phyloP scores from a whole-genome alignment of 2,329 filamentous ascomycete genomes.

The Fusarium phyllophilum region DNA sequence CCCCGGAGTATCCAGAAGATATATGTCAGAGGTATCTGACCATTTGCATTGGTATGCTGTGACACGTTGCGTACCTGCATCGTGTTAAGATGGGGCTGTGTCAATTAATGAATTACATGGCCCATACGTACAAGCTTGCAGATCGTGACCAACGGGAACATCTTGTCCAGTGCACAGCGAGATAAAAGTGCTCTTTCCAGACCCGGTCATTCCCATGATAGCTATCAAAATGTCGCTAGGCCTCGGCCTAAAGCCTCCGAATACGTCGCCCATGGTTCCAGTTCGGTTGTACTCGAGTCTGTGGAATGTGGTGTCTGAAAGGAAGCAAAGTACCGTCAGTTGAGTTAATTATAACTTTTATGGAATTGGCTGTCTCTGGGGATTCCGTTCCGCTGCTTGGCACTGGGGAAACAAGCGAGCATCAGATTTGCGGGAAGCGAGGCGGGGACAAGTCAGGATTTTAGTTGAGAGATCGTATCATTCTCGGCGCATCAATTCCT shows the following conservation, averaged over 20 bases:
- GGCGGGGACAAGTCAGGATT: neutral
- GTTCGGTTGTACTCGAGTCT: neutral
- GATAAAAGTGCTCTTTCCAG: constrained; percentile 21
- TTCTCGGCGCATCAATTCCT: neutral
- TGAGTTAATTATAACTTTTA: neutral
- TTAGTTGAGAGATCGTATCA: neutral
- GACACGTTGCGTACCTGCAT: neutral
- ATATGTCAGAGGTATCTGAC: neutral
- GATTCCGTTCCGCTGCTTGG: neutral
- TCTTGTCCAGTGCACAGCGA: neutral
- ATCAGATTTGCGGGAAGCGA: neutral
- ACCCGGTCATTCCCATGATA: constrained; percentile 18
- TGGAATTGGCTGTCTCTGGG: neutral
- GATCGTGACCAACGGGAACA: neutral
- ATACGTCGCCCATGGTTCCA: neutral
- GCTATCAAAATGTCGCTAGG: constrained; percentile 4
- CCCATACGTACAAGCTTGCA: neutral
- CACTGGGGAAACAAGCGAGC: neutral
- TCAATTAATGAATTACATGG: neutral
- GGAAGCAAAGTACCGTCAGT: neutral
- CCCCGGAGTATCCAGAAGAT: constrained; percentile 14
- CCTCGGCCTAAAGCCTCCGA: neutral
- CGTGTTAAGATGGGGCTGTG: neutral
- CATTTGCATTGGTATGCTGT: neutral
- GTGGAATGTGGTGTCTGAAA: neutral